These are phyloP conservation scores for Dioscorea zingiberensis DNA, from an alignment of 106 monocot species.

Conservation along the genomic window DNA sequence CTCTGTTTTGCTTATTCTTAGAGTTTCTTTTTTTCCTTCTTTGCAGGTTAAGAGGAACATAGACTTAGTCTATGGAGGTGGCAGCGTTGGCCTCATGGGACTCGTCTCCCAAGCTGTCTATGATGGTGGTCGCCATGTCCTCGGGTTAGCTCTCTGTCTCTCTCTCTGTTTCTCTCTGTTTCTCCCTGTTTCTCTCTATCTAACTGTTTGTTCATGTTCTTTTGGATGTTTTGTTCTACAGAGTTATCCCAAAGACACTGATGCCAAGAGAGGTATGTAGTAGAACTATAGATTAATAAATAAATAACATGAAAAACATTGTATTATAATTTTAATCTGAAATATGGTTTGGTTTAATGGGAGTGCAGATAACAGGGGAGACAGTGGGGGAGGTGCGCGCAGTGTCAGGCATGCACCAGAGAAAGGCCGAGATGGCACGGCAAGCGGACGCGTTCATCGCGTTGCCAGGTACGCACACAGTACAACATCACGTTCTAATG, in stretches of 20 bases:
- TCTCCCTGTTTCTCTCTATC: not conserved
- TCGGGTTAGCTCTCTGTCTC: constrained; percentile 18
- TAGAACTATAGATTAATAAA: not conserved
- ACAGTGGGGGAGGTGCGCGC: constrained; percentile 29
- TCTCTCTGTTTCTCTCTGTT: constrained; percentile 17
- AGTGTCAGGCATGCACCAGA: constrained; percentile 33
- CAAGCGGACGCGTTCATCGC: constrained; percentile 38
- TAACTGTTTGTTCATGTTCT: not conserved
- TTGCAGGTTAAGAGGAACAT: constrained; percentile 48
- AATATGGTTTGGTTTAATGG: not conserved
- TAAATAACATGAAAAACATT: not conserved
- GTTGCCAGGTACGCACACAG: constrained; percentile 16
- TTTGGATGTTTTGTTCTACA: not conserved
- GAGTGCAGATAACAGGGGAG: constrained; percentile 28
- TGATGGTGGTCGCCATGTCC: constrained; percentile 56
- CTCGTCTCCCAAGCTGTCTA: constrained; percentile 53
- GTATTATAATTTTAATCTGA: not conserved
- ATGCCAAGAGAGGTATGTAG: constrained; percentile 14
- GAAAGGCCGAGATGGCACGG: constrained; percentile 38
- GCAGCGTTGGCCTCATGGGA: constrained; percentile 59
- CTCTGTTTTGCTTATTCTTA: too few species aligned
- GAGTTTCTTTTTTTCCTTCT: not conserved
- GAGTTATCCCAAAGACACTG: constrained; percentile 13
- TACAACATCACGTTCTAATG: not conserved
- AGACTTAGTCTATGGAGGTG: constrained; percentile 58